phyloP scores from a whole-genome alignment of 1,284 basidiomycete genomes.

The Earliella scabrosa region DNA sequence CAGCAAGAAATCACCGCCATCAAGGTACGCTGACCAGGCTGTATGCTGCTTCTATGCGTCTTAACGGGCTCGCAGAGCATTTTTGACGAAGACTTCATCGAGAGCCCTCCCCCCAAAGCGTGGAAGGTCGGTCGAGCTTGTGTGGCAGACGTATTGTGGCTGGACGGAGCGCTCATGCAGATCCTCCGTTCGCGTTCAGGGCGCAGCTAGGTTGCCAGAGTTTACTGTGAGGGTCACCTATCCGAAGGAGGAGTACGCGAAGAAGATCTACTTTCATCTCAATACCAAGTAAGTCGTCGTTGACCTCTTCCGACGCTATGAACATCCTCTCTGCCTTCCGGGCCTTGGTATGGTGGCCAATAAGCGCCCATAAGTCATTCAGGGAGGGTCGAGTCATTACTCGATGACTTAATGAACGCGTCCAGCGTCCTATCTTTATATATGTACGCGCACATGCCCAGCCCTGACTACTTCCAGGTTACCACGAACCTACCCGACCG shows the following conservation, averaged over 20 bases:
- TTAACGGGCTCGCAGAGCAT: conserved; percentile 50
- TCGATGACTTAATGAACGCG: background rate
- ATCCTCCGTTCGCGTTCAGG: conserved; percentile 47
- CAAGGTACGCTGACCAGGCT: conserved; percentile 34
- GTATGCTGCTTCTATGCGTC: no score
- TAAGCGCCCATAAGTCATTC: conserved; percentile 9
- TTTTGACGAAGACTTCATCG: conserved; percentile 74
- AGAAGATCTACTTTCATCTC: conserved; percentile 64
- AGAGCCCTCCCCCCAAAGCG: conserved; percentile 72
- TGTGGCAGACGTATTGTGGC: background rate
- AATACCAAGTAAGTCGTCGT: conserved; percentile 61
- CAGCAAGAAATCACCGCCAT: conserved; percentile 76
- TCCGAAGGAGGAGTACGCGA: conserved; percentile 55
- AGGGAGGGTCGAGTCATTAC: background rate
- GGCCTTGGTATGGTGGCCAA: background rate
- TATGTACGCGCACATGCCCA: background rate
- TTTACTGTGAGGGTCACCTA: conserved; percentile 74
- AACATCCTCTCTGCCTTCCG: background rate
- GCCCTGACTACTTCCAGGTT: conserved; percentile 48
- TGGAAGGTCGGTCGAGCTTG: conserved; percentile 72
- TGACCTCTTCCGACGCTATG: background rate
- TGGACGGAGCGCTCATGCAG: conserved; percentile 14
- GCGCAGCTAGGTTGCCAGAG: conserved; percentile 68
- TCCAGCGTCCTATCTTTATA: no score
- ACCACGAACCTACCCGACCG: conserved; percentile 75